Evolutionary conservation across 2,329 filamentous ascomycete species (phyloP), one percentile per base, ranked within the genome.

Genomic region (Hymenoscyphus infarciens): DNA sequence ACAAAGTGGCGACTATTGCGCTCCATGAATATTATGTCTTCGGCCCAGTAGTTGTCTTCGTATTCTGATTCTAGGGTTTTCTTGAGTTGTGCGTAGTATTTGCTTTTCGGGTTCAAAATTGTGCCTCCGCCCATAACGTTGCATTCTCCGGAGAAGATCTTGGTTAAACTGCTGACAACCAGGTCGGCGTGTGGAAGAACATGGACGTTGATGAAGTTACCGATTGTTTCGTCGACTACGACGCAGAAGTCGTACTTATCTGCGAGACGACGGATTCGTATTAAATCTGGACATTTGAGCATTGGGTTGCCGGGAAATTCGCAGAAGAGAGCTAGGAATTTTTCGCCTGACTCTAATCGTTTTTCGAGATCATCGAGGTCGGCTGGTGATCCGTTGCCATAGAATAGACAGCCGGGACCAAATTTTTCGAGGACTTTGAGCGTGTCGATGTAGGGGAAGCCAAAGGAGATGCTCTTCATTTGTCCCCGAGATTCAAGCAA

Each of bases 361-460:
- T 72, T 74, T 75, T 98, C 92, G 0, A 99, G 81, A 64, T 96
- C 88, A 72, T 97, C 90, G 0, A 99, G 78, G 63, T 98, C 93
- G 56, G 84, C 83, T 1, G 85, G 78, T 2, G 89, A 90, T 0
- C 89, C 91, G 70, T 89, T 84, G 2, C 94, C 94, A 75, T 96
- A 97, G 74, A 98, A 98, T 2, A 89, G 75, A 64, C 89, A 93
- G 0, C 94, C 94, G 0, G 92, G 90, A 0, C 94, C 95, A 75
- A 96, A 98, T 75, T 98, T 99, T 74, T 98, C 82, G 5, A 98
- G 80, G 57, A 97, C 91, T 75, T 99, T 99, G 61, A 98, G 82
- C 0, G 95, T 97, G 76, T 99, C 95, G 59, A 97, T 91, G 70
- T 99, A 99, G 0, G 95, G 92, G 70, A 99, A 99, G n/a, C 95